A percentile compares a stretch with the other conserved stretches of the same genome.
Evolutionary conservation across 2,329 filamentous ascomycete genomes (phyloP).

Genomic region (Aspergillus viridinutans): DNA sequence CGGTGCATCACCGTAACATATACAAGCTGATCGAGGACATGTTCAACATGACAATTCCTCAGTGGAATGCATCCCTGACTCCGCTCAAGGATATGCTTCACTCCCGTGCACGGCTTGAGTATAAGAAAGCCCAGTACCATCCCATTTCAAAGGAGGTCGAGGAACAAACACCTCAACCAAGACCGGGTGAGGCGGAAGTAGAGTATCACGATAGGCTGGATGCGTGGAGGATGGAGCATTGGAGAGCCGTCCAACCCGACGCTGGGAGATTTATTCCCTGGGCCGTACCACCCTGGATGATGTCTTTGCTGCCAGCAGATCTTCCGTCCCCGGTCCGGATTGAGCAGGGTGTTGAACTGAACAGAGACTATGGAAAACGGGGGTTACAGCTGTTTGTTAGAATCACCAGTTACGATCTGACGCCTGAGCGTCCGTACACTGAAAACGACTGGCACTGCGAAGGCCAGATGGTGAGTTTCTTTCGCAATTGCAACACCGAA

Average conservation of each 20-base stretch:
- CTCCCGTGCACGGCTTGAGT: conserved; percentile 29
- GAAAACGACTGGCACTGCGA: conserved; percentile 47
- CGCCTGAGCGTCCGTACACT: conserved; percentile 54
- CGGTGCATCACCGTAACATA: conserved; percentile 27
- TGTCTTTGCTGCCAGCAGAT: conserved; percentile 23
- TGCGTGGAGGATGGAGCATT: conserved; percentile 23
- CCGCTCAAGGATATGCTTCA: conserved; percentile 31
- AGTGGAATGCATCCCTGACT: conserved; percentile 27
- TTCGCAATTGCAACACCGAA: background rate
- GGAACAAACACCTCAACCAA: conserved; percentile 11
- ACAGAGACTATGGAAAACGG: conserved; percentile 33
- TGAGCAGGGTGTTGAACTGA: conserved; percentile 26
- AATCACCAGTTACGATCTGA: conserved; percentile 56
- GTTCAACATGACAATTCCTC: conserved; percentile 25
- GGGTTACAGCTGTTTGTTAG: conserved; percentile 62
- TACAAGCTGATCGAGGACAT: conserved; percentile 38
- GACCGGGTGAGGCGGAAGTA: conserved; percentile 15
- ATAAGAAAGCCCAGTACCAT: conserved; percentile 26
- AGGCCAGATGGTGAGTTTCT: conserved; percentile 37
- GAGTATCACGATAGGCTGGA: conserved; percentile 21
- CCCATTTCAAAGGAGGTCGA: conserved; percentile 18
- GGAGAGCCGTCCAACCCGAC: conserved; percentile 24
- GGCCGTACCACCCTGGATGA: conserved; percentile 27
- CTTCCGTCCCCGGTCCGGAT: conserved; percentile 24
- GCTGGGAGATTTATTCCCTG: conserved; percentile 25